A percentile compares a stretch with the other conserved stretches of the same genome.
Conservation (phyloP, 441 rosid genomes). For the Adansonia rubrostipa region DNA sequence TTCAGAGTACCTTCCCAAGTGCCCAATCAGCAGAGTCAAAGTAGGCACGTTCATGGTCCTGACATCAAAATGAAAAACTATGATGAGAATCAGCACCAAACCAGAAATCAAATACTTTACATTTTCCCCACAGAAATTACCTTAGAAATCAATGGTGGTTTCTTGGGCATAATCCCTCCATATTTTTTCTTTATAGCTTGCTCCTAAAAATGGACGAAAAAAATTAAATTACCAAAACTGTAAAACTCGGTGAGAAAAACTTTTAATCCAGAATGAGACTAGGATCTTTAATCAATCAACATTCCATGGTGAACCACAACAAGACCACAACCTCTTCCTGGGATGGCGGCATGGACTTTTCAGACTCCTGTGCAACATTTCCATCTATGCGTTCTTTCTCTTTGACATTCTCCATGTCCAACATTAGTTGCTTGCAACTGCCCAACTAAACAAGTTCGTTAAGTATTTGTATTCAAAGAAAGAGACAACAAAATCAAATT, state of each 20-base stretch:
- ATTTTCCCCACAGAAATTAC: constrained; percentile 39
- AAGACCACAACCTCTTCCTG: constrained; percentile 64
- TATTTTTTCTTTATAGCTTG: constrained; percentile 77
- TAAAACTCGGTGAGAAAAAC: not conserved
- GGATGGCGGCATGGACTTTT: constrained; percentile 57
- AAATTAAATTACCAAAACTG: not conserved
- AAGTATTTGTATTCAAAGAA: not conserved
- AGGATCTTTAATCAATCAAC: not conserved
- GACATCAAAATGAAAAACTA: constrained; percentile 32
- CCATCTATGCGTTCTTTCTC: constrained; percentile 53
- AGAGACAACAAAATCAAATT: not conserved
- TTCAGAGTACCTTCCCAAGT: constrained; percentile 82
- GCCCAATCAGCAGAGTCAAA: constrained; percentile 99
- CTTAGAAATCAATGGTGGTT: constrained; percentile 98
- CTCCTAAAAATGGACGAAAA: constrained; percentile 48
- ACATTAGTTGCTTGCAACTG: constrained; percentile 44
- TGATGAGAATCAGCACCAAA: not conserved
- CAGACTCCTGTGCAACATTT: constrained; percentile 43
- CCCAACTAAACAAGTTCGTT: constrained; percentile 22
- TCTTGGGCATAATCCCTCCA: constrained; percentile 94
- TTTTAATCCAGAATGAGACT: not conserved
- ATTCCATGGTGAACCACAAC: not conserved
- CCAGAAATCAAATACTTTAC: constrained; percentile 13
- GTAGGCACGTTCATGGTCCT: constrained; percentile 98
- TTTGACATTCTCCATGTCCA: constrained; percentile 63